Evolutionary conservation across 192 early-diverging fungal species (phyloP).

Genomic region (Backusella psychrophila): DNA sequence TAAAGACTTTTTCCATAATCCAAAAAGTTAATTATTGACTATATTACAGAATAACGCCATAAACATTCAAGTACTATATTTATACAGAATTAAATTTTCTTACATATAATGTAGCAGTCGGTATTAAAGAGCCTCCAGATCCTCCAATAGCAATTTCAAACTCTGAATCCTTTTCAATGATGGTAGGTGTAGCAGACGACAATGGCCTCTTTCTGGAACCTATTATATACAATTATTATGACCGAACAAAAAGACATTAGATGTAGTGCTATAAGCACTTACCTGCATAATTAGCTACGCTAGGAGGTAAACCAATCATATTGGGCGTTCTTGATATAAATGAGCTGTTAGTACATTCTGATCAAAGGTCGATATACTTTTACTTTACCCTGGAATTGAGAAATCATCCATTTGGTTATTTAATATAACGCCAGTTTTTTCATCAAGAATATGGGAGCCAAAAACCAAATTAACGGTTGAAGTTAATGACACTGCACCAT

Average conservation of each 20-base stretch:
- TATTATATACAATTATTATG: constrained; percentile 21
- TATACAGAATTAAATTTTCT: not conserved
- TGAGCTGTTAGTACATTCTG: not conserved
- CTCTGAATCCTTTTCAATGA: constrained; percentile 58
- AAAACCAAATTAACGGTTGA: constrained; percentile 90
- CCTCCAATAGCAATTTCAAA: constrained; percentile 81
- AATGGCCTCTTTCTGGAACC: constrained; percentile 83
- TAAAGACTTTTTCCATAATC: constrained; percentile 68
- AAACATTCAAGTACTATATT: not conserved
- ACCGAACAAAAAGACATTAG: not conserved
- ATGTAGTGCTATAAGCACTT: not conserved
- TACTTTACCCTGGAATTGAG: constrained; percentile 55
- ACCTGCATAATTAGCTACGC: constrained; percentile 77
- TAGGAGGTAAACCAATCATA: constrained; percentile 78
- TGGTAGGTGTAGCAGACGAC: constrained; percentile 62
- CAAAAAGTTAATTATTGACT: constrained; percentile 73
- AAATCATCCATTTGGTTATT: constrained; percentile 99
- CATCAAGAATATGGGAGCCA: constrained; percentile 87
- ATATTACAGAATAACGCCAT: constrained; percentile 6
- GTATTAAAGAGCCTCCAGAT: constrained; percentile 83
- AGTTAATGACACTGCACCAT: constrained; percentile 81
- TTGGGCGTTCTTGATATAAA: constrained; percentile 46
- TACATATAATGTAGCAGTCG: constrained; percentile 67
- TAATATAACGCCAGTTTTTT: constrained; percentile 81
- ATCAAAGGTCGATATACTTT: not conserved